Evolutionary conservation across 768 basidiomycete species (phyloP).

Genomic region (Ramaria rubella): DNA sequence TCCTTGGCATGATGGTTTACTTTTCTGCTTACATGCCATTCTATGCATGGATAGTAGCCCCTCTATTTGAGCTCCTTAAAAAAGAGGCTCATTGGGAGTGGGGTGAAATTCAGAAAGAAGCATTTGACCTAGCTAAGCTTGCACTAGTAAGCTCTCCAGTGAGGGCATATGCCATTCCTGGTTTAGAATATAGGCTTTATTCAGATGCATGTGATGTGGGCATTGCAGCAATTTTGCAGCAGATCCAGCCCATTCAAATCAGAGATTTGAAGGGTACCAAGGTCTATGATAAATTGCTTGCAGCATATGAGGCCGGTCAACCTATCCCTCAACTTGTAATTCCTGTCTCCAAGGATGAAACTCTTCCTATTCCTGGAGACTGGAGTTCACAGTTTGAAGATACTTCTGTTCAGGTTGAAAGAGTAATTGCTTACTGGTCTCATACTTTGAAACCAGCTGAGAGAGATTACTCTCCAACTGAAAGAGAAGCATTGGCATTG

Average conservation of each 20-base stretch:
- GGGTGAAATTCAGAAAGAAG: constrained; percentile 19
- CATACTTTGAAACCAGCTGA: constrained; percentile 14
- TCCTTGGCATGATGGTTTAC: too few relatives aligned
- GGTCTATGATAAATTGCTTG: constrained; percentile 14
- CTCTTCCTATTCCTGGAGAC: constrained; percentile 23
- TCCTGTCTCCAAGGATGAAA: constrained; percentile 11
- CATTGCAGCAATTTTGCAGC: constrained; percentile 27
- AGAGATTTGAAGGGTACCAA: constrained; percentile 18
- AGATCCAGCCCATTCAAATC: constrained; percentile 20
- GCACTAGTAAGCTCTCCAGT: constrained; percentile 29
- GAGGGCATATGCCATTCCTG: constrained; percentile 23
- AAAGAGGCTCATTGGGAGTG: constrained; percentile 23
- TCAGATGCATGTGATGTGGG: constrained; percentile 28
- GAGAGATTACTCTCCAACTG: constrained; percentile 13
- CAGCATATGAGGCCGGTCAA: constrained; percentile 3
- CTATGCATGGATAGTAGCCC: constrained; percentile 29
- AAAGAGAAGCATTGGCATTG: constrained; percentile 13
- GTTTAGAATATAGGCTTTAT: constrained; percentile 30
- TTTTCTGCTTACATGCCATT: too few relatives aligned
- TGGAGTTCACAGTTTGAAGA: constrained; percentile 19
- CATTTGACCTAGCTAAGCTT: constrained; percentile 26
- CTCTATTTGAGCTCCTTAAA: constrained; percentile 28
- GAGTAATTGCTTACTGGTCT: constrained; percentile 14
- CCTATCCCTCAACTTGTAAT: constrained; percentile 9
- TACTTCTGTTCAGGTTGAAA: constrained; percentile 12